Percentiles rank a stretch among this genome's conserved stretches.
Evolutionary conservation across 371 early-diverging fungal species (phyloP).

Genomic region (Apophysomyces trapeziformis): DNA sequence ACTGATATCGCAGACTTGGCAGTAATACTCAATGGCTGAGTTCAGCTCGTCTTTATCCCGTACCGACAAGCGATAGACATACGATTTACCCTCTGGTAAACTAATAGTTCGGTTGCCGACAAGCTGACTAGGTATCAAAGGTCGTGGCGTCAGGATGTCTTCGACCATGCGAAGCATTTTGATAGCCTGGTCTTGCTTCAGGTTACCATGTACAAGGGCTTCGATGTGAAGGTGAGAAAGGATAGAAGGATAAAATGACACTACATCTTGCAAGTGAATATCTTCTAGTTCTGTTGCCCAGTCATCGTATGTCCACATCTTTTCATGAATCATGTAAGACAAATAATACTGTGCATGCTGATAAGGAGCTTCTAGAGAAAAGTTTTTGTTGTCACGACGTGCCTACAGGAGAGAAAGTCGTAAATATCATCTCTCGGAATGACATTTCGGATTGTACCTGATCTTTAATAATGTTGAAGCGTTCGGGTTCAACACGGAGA

Average conservation of each 20-base stretch:
- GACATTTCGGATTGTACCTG: slow-evolving; percentile 24
- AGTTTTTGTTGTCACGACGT: slow-evolving; percentile 67
- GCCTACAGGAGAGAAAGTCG: slow-evolving; percentile 32
- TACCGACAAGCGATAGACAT: slow-evolving; percentile 59
- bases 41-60: slow-evolving; percentile 80
- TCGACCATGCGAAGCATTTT: slow-evolving; percentile 59
- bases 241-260: slow-evolving; percentile 67
- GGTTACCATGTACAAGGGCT: slow-evolving; percentile 85
- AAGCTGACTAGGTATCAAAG: slow-evolving; percentile 66
- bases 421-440: neutral
- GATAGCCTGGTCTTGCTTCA: slow-evolving; percentile 63
- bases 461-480: slow-evolving; percentile 82
- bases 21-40: slow-evolving; percentile 82
- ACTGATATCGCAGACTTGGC: slow-evolving; percentile 61
- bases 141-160: slow-evolving; percentile 52
- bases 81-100: slow-evolving; percentile 56
- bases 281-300: slow-evolving; percentile 58
- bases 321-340: slow-evolving; percentile 69
- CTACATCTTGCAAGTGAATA: slow-evolving; percentile 70
- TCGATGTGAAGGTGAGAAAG: slow-evolving; percentile 75
- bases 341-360: slow-evolving; percentile 77
- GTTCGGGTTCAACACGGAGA: slow-evolving; percentile 60
- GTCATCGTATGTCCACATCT: slow-evolving; percentile 81
- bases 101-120: slow-evolving; percentile 61
- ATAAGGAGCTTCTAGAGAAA: slow-evolving; percentile 72